These are phyloP conservation scores for Oenanthe sinensis DNA, from an alignment of 129 eudicot species.

Conservation along the genomic window DNA sequence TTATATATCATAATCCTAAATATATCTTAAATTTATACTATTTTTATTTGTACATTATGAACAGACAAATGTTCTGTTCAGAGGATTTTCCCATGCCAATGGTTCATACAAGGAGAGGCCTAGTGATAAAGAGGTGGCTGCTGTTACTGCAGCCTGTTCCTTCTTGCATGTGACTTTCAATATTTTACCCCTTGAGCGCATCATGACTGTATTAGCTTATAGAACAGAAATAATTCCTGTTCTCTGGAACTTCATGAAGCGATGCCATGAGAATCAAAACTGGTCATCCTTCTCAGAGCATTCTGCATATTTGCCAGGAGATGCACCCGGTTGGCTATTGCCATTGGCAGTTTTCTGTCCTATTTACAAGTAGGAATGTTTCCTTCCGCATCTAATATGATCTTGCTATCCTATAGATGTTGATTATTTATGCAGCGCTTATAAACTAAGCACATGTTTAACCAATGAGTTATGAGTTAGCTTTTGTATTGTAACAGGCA, in stretches of 20 bases:
- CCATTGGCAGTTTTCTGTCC: constrained; percentile 96
- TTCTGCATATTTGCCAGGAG: constrained; percentile 60
- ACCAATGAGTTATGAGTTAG: constrained; percentile 2
- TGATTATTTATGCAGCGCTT: background rate
- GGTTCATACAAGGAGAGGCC: constrained; percentile 37
- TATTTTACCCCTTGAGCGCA: constrained; percentile 76
- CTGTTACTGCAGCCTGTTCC: constrained; percentile 84
- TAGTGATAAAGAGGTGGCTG: constrained; percentile 48
- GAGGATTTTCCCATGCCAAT: constrained; percentile 36
- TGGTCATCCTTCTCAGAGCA: constrained; percentile 77
- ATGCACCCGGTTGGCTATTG: constrained; percentile 86
- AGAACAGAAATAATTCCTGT: constrained; percentile 83
- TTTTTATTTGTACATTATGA: constrained; percentile 15
- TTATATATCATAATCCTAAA: background rate
- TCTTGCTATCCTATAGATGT: background rate
- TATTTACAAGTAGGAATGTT: constrained; percentile 63
- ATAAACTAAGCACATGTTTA: constrained; percentile 6
- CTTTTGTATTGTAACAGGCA: constrained; percentile 48
- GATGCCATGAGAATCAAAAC: constrained; percentile 55
- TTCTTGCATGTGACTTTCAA: constrained; percentile 86
- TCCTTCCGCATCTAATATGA: background rate
- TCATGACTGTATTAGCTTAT: constrained; percentile 87
- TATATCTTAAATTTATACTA: background rate
- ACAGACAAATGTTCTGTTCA: constrained; percentile 72
- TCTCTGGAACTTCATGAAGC: constrained; percentile 85